Percentiles rank a stretch among this genome's conserved stretches.
phyloP scores from a whole-genome alignment of 208 protist species.

The Trypanosoma melophagium region DNA sequence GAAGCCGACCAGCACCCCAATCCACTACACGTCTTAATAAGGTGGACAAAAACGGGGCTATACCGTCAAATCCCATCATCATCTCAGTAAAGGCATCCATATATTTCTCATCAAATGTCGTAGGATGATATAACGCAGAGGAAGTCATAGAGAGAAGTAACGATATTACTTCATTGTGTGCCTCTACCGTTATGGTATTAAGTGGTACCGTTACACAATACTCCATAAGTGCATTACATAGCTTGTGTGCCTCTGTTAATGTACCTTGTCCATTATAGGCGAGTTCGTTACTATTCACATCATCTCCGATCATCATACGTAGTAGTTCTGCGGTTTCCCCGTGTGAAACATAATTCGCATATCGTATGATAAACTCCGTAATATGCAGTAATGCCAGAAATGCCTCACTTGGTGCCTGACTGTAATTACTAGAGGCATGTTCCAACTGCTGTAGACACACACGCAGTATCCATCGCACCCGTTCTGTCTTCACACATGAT shows the following conservation, averaged over 20 bases:
- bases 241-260: conserved; percentile 21
- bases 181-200: conserved; percentile 33
- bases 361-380: conserved; percentile 62
- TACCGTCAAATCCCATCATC: conserved; percentile 49
- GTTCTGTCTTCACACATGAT: conserved; percentile 18
- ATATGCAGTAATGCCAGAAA: conserved; percentile 42
- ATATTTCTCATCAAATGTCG: conserved; percentile 37
- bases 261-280: conserved; percentile 1
- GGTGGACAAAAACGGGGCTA: conserved; percentile 36
- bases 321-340: conserved; percentile 44
- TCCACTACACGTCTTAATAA: conserved; percentile 50
- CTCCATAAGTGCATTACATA: conserved; percentile 57
- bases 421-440: conserved; percentile 27
- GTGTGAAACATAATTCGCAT: conserved; percentile 35
- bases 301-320: conserved; percentile 32
- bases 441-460: conserved; percentile 38
- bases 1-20: conserved; percentile 45
- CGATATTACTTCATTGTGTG: conserved; percentile 50
- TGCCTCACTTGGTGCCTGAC: conserved; percentile 22
- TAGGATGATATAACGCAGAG: conserved; percentile 74
- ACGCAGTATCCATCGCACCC: conserved; percentile 63
- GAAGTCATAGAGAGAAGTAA: conserved; percentile 79
- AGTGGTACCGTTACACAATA: conserved; percentile 45
- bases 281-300: not conserved
- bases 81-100: conserved; percentile 81